These are phyloP conservation scores for Umbelopsis sp. DNA, from an alignment of 371 early-diverging fungal species.

Conservation along the genomic window DNA sequence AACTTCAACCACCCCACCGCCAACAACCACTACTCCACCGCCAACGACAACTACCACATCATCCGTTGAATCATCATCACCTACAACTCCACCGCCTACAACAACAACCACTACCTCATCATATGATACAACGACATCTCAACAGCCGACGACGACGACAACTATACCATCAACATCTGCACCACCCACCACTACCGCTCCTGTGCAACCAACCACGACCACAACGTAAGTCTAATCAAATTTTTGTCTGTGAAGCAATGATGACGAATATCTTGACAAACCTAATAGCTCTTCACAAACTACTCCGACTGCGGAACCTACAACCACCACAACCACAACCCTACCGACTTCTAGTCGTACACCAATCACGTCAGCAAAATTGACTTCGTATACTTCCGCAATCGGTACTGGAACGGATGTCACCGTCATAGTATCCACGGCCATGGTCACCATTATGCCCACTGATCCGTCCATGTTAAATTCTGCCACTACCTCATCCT, in stretches of 20 bases:
- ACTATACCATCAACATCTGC: background rate
- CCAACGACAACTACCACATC: background rate
- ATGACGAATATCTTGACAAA: background rate
- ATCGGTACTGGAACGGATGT: slow-evolving; percentile 16
- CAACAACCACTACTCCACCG: background rate
- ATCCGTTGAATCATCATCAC: background rate
- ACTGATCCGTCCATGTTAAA: background rate
- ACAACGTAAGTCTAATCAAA: background rate
- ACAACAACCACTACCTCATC: background rate
- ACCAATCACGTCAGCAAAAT: background rate
- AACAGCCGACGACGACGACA: background rate
- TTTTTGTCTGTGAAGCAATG: background rate
- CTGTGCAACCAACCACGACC: background rate
- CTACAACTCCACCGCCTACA: background rate
- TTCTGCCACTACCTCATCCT: background rate
- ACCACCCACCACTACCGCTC: background rate
- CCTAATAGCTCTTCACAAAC: background rate
- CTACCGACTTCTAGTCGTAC: background rate
- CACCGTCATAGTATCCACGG: slow-evolving; percentile 5
- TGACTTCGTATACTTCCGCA: background rate
- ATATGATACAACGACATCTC: background rate
- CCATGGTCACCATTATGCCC: background rate
- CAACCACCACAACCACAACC: slow-evolving; percentile 1
- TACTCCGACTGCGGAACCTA: background rate
- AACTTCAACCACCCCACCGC: background rate